phyloP scores from a whole-genome alignment of 179 eudicot genomes.

The Silene noctiflora region DNA sequence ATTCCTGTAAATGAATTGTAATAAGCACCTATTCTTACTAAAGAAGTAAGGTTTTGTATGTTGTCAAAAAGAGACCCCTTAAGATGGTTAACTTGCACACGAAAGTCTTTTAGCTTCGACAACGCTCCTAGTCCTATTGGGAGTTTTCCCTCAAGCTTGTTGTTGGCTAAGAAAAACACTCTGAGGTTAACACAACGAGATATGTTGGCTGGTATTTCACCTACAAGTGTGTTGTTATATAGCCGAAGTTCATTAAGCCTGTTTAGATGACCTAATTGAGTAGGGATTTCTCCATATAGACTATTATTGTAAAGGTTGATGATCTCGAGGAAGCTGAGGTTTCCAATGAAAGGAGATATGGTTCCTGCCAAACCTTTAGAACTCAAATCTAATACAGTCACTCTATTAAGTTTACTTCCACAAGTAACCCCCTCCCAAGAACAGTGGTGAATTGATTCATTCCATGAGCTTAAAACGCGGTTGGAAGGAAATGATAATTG shows the following conservation, averaged over 20 bases:
- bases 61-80: slow-evolving; percentile 18
- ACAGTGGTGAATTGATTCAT: slow-evolving; percentile 20
- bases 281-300: slow-evolving; percentile 19
- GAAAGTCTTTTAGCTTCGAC: slow-evolving; percentile 1
- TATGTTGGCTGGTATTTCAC: slow-evolving; percentile 25
- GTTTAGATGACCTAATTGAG: slow-evolving; percentile 6
- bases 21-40: neutral
- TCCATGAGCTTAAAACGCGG: slow-evolving; percentile 16
- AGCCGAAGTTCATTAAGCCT: neutral
- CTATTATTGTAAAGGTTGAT: slow-evolving; percentile 15
- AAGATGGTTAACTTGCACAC: neutral
- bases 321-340: slow-evolving; percentile 14
- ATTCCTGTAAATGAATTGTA: slow-evolving; percentile 12
- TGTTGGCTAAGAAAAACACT: neutral
- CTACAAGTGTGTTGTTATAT: slow-evolving; percentile 10
- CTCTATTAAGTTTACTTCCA: slow-evolving; percentile 12
- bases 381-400: neutral
- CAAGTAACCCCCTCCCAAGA: slow-evolving; percentile 30
- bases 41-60: slow-evolving; percentile 18
- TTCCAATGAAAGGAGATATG: slow-evolving; percentile 24
- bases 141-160: slow-evolving; percentile 15
- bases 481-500: slow-evolving; percentile 5
- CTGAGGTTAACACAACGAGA: slow-evolving; percentile 17
- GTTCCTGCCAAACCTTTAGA: slow-evolving; percentile 17
- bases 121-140: slow-evolving; percentile 18